Evolutionary conservation across 352 stramenopile genomes (phyloP), one percentile per base, ranked within the genome.

Genomic region (Phytophthora pseudosyringae): DNA sequence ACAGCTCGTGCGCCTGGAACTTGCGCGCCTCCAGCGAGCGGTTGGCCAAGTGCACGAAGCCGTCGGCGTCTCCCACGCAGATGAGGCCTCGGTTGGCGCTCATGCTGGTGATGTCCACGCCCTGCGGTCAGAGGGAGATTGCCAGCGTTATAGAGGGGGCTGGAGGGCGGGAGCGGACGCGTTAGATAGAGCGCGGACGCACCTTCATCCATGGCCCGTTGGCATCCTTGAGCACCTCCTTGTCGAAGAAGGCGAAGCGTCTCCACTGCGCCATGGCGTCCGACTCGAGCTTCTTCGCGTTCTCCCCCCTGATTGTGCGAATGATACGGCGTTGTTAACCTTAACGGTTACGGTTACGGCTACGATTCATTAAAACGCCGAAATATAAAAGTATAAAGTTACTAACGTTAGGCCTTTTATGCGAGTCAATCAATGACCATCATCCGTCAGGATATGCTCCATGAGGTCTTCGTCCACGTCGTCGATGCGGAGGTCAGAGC

Each of bases 201-300:
- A 94, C 88, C 73, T 93, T 93, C 73, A 95, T 89, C 88, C 88
- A 95, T 16, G 87, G 76, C 0, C 84, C 88, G 75, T 77, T 91
- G 25, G 66, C 66, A 67, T 96, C 88, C 69, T 93, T 94, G 36
- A 96, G 78, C 26, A 93, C 80, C 57, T 96, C 88, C 64, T 91
- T 91, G 66, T 96, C 88, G 60, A 96, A 96, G 82, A 96, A 96
- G 47, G 85, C 85, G 67, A 96, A 96, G 71, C 88, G 84, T 76
- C 88, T 78, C 86, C 86, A 94, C 67, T 96, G 88, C 73, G 88
- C 86, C 88, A 96, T 96, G 46, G 36, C 33, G 59, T 63, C 41
- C 26, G 45, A 32, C 40, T 40, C 36, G 38, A 45, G 35, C 49
- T 55, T 48, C 49, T 63, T 64, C 41, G 5, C 43, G 40, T 64